Evolutionary conservation across 768 basidiomycete genomes (phyloP), one percentile per base, ranked within the genome.

Genomic region (Mycena crocata): DNA sequence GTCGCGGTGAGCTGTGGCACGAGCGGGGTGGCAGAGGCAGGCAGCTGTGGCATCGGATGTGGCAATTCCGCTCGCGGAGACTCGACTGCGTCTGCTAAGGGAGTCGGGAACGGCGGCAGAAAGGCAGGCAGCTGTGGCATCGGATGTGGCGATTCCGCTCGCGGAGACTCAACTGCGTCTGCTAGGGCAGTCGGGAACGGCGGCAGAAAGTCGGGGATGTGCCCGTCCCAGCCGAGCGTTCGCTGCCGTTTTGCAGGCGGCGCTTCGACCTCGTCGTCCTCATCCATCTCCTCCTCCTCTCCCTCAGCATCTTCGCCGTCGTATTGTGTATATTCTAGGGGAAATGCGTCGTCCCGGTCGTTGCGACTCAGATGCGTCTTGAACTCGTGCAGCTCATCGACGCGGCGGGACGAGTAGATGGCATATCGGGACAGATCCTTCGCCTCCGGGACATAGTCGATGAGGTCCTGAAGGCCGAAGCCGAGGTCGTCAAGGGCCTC

Each of bases 401-500:
- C 82, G 71, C 92, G 82, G 71, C 90, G 83, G 44, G 82, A 81
- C 6, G 89, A 88, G 74, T 89, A 87, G 6, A 86, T 77, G 8
- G 89, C 87, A 76, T 93, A 93, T 37, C 90, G 85, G 28, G 85
- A 83, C 63, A 94, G 76, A 71, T 94, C 93, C 71, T 81, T 82
- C 23, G 86, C 92, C 76, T 94, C 93, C 1, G 86, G 81, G 23
- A 78, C 74, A 71, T 92, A 93, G 62, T 91, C 90, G 28, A 74
- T 79, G 58, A 95, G 79, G 75, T 95, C 94, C 10, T 91, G 87
- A 26, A 93, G 62, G 46, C 83, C 85, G 1, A 93, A 84, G 21
- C 94, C 94, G 19, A 94, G 81, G 58, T 94, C 93, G n/a, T 87
- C 87, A 31, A 95, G 80, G 13, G 90, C 92, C 15, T 81, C 81